Base-by-base conservation (phyloP, 352 stramenopile genomes). In the Globisporangium orthogonon region DNA sequence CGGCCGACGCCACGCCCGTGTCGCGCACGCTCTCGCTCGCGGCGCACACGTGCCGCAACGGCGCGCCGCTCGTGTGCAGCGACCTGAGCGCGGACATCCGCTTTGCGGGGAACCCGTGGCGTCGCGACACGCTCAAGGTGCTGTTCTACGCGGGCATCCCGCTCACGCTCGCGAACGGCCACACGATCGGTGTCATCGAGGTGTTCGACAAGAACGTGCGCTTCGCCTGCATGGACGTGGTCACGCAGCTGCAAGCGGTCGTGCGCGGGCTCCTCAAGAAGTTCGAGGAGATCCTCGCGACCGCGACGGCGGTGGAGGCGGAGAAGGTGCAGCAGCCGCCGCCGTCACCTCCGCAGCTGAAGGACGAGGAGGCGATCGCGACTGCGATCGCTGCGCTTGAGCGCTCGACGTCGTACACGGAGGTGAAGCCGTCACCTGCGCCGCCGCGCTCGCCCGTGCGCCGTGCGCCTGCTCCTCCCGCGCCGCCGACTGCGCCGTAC, bases 111-210 rank as follows among this genome's bases (percentile, higher is more conserved):
- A 94, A 92, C 56, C 59, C 67, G 45, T 89, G 74, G 70, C 73
- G 76, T 40, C 66, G 73, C 23, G 69, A 88, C 40, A 41, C 58
- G 41, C 59, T 86, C 4, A 68, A 71, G 30, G 66, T 76, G 10
- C 60, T 57, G 1, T 94, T 95, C 46, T 94, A 95, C 54, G 84
- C 81, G 1, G 87, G 83, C 14, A 92, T 92, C 43, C 87, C 87
- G 23, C 47, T 95, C 18, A 73, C 77, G 39, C 73, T 94, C 9
- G 74, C 71, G 29, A 88, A 83, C 30, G 81, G 82, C 35, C 72
- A 86, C 58, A 81, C 81, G 18, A 70, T 94, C 35, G 84, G 84
- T 23, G 66, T 70, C 4, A 65, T 94, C 31, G 84, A 94, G 50
- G 79, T 94, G 2, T 87, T 84, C 52, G 82, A 90, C 53, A 40